Evolutionary conservation across 345 rosid genomes (phyloP).

Genomic region (Corymbia maculata): DNA sequence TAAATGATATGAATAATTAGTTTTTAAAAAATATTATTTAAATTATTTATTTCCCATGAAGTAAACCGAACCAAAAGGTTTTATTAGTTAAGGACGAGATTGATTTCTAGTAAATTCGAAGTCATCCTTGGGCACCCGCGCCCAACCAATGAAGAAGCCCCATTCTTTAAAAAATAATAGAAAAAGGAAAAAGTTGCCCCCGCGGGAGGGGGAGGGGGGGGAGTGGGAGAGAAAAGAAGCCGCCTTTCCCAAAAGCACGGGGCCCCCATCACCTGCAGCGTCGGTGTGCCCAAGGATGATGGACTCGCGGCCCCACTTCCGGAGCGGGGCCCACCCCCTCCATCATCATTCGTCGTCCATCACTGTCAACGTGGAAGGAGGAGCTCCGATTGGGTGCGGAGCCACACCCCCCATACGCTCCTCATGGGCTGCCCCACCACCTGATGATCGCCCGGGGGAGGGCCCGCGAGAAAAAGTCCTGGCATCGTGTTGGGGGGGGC

Average conservation of each 20-base stretch:
- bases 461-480: neutral
- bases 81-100: neutral
- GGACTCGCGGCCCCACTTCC: neutral
- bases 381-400: neutral
- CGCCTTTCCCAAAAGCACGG: neutral
- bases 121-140: neutral
- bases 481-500: neutral
- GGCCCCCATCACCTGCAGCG: neutral
- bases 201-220: neutral
- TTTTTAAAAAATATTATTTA: accelerated
- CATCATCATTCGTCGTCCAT: neutral
- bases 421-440: neutral
- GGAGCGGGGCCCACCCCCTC: neutral
- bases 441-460: neutral
- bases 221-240: neutral
- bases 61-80: neutral
- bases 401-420: neutral
- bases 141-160: neutral
- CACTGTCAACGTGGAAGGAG: neutral
- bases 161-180: neutral
- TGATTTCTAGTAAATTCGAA: neutral
- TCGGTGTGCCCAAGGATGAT: neutral
- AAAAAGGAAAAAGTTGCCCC: too few relatives aligned
- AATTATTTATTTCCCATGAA: too few relatives aligned
- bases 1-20: neutral